Evolutionary conservation across 371 early-diverging fungal species (phyloP), one percentile per base, ranked within the genome.

Genomic region (Mycotypha africana): DNA sequence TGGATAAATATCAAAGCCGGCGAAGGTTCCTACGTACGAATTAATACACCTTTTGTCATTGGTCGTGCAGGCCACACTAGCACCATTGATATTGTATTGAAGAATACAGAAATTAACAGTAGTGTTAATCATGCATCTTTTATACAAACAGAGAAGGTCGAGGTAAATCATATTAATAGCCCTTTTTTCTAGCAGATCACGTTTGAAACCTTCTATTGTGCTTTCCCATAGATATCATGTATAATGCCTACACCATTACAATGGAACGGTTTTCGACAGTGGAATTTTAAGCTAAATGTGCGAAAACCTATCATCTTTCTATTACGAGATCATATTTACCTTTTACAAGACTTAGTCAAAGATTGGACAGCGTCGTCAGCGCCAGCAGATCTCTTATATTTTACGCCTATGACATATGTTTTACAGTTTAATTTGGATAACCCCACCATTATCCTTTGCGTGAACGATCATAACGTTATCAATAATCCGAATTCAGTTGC

Each of bases 381-480:
- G 24, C 58, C 83, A 3, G 59, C 67, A 1, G 80, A 82, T 23
- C 56, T 80, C 35, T 60, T 79, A 0, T 74, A 82, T 49, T 89
- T 90, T 60, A 75, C 85, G 28, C 91, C 92, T 2, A 78, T 81
- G 36, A 70, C 67, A 9, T 91, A 91, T 56, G 53, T 57, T 12
- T 52, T 88, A 37, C 62, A 72, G 16, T 56, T 85, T 20, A 54
- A 58, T 2, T 47, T 88, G 9, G 66, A 71, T 3, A 69, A 84
- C 22, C 73, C 82, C 17, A 60, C 66, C 20, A 49, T 89, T 5
- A 75, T 69, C 45, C 68, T 90, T 5, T 90, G 84, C 57, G 79
- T 84, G 15, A 93, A 93, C 49, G 87, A 87, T 40, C 76, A 83
- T 46, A 91, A 93, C 62, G 81, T 93, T 8, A 89, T 91, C 47